Evolutionary conservation across 768 basidiomycete genomes (phyloP).

Genomic region (Pleurotus eryngii): DNA sequence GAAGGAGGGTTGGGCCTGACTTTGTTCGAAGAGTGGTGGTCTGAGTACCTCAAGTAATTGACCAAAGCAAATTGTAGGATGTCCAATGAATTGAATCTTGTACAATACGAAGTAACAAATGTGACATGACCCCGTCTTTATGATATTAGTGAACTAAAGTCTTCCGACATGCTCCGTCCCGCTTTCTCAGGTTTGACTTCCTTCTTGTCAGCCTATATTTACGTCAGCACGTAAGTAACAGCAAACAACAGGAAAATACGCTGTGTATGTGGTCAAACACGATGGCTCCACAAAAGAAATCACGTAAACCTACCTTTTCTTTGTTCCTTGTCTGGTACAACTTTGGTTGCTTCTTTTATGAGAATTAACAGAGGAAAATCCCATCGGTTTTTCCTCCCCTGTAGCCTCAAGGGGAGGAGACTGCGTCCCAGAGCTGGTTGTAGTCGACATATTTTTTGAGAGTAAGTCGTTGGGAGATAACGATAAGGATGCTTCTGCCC

Average conservation of each 20-base stretch:
- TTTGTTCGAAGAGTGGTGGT: conserved; percentile 88
- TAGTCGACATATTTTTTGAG: background rate
- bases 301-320: conserved; percentile 34
- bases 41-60: conserved; percentile 36
- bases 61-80: background rate
- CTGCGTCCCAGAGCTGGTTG: conserved; percentile 37
- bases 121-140: too few relatives aligned
- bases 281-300: background rate
- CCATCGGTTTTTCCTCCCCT: conserved; percentile 44
- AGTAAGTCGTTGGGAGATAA: background rate
- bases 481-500: too few relatives aligned
- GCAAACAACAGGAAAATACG: background rate
- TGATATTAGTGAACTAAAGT: conserved; percentile 6
- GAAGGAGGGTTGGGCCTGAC: conserved; percentile 58
- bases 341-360: conserved; percentile 22
- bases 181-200: conserved; percentile 1
- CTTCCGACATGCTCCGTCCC: conserved; percentile 14
- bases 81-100: background rate
- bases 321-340: conserved; percentile 38
- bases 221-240: too few relatives aligned
- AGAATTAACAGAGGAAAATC: conserved; percentile 38
- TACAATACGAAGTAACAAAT: too few relatives aligned
- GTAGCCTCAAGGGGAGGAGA: conserved; percentile 55
- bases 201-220: too few relatives aligned
- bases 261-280: background rate